Base-by-base conservation (phyloP, 2,329 filamentous ascomycete genomes). In the Ceratocystis smalleyi region DNA sequence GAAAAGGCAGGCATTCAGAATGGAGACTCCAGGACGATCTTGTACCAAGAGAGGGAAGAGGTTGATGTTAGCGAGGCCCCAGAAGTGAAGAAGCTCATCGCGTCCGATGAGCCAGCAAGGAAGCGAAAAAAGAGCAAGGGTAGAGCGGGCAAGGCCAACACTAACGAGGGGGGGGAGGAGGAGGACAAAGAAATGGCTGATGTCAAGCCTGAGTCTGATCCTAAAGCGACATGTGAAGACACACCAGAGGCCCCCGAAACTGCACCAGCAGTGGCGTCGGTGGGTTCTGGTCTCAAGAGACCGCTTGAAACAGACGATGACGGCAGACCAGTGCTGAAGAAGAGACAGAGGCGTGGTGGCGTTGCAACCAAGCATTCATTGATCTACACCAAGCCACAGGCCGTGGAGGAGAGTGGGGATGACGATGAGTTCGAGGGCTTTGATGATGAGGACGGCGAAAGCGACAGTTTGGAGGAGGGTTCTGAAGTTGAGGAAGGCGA, bases 231-330 rank as follows among this genome's bases (percentile, higher is more conserved):
- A 30, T 2, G 17, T 12, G 51, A 55, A 55, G 54, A 35, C 4
- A 40, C 15, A 24, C 47, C 22, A 12, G 19, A 51, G 54, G 54
- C 12, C 3, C 3, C 27, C 4, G 67, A 43, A 59, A 67, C n/a
- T 68, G 69, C 30, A 24, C 49, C 62, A n/a, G 32, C 60, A 32
- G 49, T 66, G 27, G 17, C 5, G 17, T 57, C 54, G 1, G 75
- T 83, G 63, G 94, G 94, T 22, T 86, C 85, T 67, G 94, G 94
- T 5, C 74, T 99, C 66, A 97, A 97, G 73, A 82, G 91, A 51
- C 90, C 91, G 1, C 77, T 99, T 10, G 88, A 95, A 55, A 69
- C 90, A 8, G 90, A 89, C 67, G 84, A 89, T 1, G 83, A 86
- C 66, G 90, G 92, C 5, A 84, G 83, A 64, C 94, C 92, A 0